Conservation (phyloP, 805 yeast genomes). For the Jamesozyma spencerorum region DNA sequence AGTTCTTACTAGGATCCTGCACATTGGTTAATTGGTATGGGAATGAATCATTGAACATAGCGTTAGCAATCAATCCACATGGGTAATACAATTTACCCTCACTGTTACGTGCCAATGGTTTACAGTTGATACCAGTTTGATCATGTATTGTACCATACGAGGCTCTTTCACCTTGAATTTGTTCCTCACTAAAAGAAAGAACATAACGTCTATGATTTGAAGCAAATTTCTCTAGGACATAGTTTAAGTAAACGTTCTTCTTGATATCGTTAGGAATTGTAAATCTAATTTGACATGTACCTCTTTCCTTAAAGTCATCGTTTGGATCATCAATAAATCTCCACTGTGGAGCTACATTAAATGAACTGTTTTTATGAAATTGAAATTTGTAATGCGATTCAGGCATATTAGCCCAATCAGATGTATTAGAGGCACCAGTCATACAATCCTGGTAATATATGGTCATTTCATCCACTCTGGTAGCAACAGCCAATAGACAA, state of each 20-base stretch:
- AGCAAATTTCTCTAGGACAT: constrained; percentile 77
- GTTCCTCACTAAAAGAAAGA: constrained; percentile 75
- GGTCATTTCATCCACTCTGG: constrained; percentile 59
- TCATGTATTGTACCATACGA: constrained; percentile 41
- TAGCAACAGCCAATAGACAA: constrained; percentile 61
- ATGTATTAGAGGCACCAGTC: constrained; percentile 35
- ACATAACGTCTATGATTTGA: constrained; percentile 95
- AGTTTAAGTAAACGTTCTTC: constrained; percentile 68
- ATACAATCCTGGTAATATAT: constrained; percentile 73
- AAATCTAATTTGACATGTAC: constrained; percentile 65
- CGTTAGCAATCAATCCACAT: constrained; percentile 91
- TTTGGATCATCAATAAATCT: constrained; percentile 37
- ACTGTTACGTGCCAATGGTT: constrained; percentile 46
- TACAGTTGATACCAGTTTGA: constrained; percentile 46
- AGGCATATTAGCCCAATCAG: constrained; percentile 45
- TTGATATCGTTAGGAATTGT: constrained; percentile 61
- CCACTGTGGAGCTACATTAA: constrained; percentile 54
- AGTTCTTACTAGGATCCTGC: constrained; percentile 28
- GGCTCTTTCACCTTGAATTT: constrained; percentile 69
- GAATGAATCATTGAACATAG: constrained; percentile 83
- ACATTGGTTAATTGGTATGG: constrained; percentile 30
- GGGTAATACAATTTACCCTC: constrained; percentile 71
- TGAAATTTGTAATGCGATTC: constrained; percentile 44
- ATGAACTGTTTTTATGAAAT: constrained; percentile 40
- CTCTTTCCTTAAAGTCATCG: constrained; percentile 44